Percentiles rank a stretch among this genome's conserved stretches.
Evolutionary conservation across 169 alveolate species (phyloP).

Genomic region (Cryptosporidium viatorum): DNA sequence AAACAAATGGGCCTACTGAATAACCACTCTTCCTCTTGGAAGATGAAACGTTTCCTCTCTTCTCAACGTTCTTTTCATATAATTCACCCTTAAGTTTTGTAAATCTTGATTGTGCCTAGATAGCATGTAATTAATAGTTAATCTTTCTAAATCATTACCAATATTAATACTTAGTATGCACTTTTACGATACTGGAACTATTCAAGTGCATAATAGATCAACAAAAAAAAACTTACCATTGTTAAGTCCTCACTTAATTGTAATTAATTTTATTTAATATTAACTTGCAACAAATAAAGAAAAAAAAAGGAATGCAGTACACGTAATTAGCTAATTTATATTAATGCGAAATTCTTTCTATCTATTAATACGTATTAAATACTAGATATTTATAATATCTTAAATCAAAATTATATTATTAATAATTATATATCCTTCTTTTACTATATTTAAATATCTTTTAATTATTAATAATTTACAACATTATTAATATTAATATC

Average conservation of each 20-base stretch:
- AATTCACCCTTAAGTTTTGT: slow-evolving; percentile 77
- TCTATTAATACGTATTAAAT: neutral
- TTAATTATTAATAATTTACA: neutral
- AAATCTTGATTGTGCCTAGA: slow-evolving; percentile 62
- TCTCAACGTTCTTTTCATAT: slow-evolving; percentile 82
- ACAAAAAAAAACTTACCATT: neutral
- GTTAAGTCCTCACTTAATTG: neutral
- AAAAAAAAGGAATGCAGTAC: neutral
- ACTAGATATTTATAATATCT: neutral
- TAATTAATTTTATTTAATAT: neutral
- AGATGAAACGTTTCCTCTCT: slow-evolving; percentile 76
- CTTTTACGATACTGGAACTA: neutral
- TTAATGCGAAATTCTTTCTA: neutral
- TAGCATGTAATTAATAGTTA: neutral
- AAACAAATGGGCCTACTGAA: slow-evolving; percentile 85
- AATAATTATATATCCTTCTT: neutral
- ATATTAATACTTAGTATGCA: neutral
- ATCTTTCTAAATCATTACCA: neutral
- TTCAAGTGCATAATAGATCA: neutral
- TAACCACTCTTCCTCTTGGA: slow-evolving; percentile 75
- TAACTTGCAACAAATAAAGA: neutral
- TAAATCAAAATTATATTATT: too few relatives aligned
- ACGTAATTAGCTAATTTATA: too few relatives aligned
- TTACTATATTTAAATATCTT: neutral
- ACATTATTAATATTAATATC: neutral